phyloP scores from a whole-genome alignment of 352 stramenopile species.

The Pythium angustatum region DNA sequence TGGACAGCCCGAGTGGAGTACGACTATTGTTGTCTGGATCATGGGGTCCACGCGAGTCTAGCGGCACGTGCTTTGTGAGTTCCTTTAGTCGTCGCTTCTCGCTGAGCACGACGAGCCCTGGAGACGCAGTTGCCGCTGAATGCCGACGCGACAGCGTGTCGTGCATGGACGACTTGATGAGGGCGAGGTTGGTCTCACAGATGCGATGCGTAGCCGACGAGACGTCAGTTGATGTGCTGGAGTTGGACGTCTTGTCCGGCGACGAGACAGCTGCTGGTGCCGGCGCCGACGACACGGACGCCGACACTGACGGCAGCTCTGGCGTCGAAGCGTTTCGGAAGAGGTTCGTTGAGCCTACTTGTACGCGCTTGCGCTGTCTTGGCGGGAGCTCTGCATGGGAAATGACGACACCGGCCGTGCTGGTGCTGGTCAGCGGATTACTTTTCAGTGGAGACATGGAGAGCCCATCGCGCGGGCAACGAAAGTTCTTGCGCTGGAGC shows the following conservation, averaged over 20 bases:
- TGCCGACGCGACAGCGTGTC: neutral
- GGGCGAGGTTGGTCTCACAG: slow-evolving; percentile 48
- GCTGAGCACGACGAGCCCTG: slow-evolving; percentile 20
- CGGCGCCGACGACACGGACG: no score
- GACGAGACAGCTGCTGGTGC: no score
- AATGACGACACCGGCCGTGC: slow-evolving; percentile 22
- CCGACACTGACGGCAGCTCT: slow-evolving; percentile 5
- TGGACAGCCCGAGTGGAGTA: no score
- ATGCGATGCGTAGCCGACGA: slow-evolving; percentile 32
- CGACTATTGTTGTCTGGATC: no score
- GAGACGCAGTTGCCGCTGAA: neutral
- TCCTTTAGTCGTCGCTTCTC: slow-evolving; percentile 19
- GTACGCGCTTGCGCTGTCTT: slow-evolving; percentile 63
- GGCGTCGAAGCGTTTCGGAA: slow-evolving; percentile 32
- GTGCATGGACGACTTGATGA: slow-evolving; percentile 42
- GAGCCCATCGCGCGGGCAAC: slow-evolving; percentile 35
- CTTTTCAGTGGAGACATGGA: slow-evolving; percentile 11
- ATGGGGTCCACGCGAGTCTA: no score
- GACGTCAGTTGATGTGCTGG: slow-evolving; percentile 14
- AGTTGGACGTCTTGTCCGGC: slow-evolving; percentile 1
- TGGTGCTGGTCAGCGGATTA: neutral
- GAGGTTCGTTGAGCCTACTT: slow-evolving; percentile 76
- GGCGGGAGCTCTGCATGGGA: slow-evolving; percentile 52
- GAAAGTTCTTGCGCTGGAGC: slow-evolving; percentile 71
- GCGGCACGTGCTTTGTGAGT: neutral